Base-by-base conservation (phyloP, 148 eudicot species). In the Mesembryanthemum crystallinum region DNA sequence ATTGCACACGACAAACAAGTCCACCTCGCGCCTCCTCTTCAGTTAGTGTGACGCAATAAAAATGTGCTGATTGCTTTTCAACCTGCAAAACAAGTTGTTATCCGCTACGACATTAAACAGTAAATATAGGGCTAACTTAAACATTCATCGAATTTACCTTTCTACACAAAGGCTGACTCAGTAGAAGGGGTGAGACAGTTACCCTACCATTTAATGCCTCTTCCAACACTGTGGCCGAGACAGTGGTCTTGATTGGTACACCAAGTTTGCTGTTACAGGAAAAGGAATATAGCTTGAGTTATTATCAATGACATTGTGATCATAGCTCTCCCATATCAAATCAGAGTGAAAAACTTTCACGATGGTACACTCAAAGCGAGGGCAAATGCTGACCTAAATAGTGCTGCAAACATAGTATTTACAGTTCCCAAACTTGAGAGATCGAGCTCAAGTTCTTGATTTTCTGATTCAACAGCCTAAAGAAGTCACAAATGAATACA, bases 341-440 rank as follows among this genome's bases (percentile, higher is more conserved):
- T 14, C 6, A 77, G 10, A 9, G 10, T 57, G 42, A 75, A 78
- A 77, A n/a, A 33, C 60, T 4, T 47, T 32, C 14, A 18, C n/a
- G 35, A 67, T 28, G 78, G 32, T 12, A 37, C 4, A 60, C 21
- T 33, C 13, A 79, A 71, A 51, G 33, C n/a, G 21, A 1, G 33
- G 33, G 54, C 24, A 55, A 64, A 72, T 33, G 42, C 74, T 73
- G 23, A 88, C 98, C 98, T 95, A 82, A 95, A 95, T 73, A 95
- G 75, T 74, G 98, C 98, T 25, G 98, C 98, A 88, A 95, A 90
- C 86, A 95, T 83, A 54, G 97, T 92, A 80, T 89, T 92, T 54
- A 95, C 96, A 78, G 98, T 82, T 88, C 98, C 98, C 87, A 95
- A 85, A 77, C 96, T 95, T 73, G 98, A 95, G 80, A 95, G 98